These are phyloP conservation scores for Mycena metata DNA, from an alignment of 768 basidiomycete genomes.

Conservation along the genomic window DNA sequence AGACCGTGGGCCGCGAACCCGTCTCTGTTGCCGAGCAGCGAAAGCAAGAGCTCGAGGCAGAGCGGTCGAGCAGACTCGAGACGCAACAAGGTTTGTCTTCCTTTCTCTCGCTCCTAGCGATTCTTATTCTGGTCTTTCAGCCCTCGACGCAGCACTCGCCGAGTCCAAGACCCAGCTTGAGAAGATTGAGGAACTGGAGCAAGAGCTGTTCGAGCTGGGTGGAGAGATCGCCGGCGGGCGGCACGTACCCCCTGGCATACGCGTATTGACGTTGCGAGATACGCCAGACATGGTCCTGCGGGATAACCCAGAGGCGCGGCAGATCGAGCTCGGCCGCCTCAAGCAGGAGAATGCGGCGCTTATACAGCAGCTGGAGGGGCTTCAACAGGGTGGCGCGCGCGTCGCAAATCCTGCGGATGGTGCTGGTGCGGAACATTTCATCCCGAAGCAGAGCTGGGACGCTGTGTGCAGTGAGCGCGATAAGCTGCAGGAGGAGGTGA, in stretches of 20 bases:
- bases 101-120: background rate
- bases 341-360: conserved; percentile 89
- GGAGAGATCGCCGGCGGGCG: conserved; percentile 83
- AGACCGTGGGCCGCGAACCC: conserved; percentile 52
- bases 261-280: conserved; percentile 76
- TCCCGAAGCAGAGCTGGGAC: conserved; percentile 88
- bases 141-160: conserved; percentile 56
- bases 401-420: background rate
- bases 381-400: conserved; percentile 61
- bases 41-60: conserved; percentile 53
- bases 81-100: conserved; percentile 56
- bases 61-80: conserved; percentile 52
- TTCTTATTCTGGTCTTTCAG: conserved; percentile 47
- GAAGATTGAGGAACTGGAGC: conserved; percentile 80
- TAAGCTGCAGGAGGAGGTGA: conserved; percentile 73
- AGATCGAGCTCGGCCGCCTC: conserved; percentile 80
- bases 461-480: conserved; percentile 75
- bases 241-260: conserved; percentile 79
- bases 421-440: conserved; percentile 55
- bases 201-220: conserved; percentile 80
- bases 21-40: conserved; percentile 53
- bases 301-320: conserved; percentile 65
- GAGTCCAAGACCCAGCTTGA: conserved; percentile 56
- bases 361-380: conserved; percentile 71
- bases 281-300: conserved; percentile 91